Percentiles rank a stretch among this genome's conserved stretches.
Evolutionary conservation across 2,329 filamentous ascomycete genomes (phyloP).

Genomic region (Xylariomycetidae sp.): DNA sequence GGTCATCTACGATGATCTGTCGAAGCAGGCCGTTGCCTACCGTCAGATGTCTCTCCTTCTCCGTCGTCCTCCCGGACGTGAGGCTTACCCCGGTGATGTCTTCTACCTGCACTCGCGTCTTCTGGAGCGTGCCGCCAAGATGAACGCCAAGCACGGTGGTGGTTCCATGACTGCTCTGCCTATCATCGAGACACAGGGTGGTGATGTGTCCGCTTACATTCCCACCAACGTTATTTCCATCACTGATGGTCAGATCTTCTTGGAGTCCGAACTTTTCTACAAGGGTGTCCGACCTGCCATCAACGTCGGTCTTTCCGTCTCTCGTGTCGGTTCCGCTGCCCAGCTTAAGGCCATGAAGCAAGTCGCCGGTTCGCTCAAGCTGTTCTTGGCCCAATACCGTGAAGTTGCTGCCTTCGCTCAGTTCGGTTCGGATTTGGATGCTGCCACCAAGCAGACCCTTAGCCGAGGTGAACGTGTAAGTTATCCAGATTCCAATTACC

Average conservation of each 20-base stretch:
- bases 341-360: constrained; percentile 99
- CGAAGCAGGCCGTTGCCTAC: constrained; percentile 96
- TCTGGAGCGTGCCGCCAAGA: constrained; percentile 98
- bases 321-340: constrained; percentile 98
- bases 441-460: constrained; percentile 97
- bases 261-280: constrained; percentile 99
- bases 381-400: constrained; percentile 99
- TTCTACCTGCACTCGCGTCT: constrained; percentile 99
- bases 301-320: constrained; percentile 99
- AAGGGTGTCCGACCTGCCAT: constrained; percentile 99
- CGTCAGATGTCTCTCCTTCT: constrained; percentile 98
- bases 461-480: constrained; percentile 94
- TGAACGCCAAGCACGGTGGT: constrained; percentile 91
- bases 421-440: constrained; percentile 99
- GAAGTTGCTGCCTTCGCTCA: constrained; percentile 99
- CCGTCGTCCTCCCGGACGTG: constrained; percentile 95
- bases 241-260: constrained; percentile 99
- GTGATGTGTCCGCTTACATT: constrained; percentile 99
- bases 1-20: constrained; percentile 90
- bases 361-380: constrained; percentile 98
- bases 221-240: constrained; percentile 99
- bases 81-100: constrained; percentile 98
- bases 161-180: constrained; percentile 97
- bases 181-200: constrained; percentile 98
- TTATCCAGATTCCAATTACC: constrained; percentile 19